Evolutionary conservation across 179 eudicot genomes (phyloP).

Genomic region (Pouteria campechiana): DNA sequence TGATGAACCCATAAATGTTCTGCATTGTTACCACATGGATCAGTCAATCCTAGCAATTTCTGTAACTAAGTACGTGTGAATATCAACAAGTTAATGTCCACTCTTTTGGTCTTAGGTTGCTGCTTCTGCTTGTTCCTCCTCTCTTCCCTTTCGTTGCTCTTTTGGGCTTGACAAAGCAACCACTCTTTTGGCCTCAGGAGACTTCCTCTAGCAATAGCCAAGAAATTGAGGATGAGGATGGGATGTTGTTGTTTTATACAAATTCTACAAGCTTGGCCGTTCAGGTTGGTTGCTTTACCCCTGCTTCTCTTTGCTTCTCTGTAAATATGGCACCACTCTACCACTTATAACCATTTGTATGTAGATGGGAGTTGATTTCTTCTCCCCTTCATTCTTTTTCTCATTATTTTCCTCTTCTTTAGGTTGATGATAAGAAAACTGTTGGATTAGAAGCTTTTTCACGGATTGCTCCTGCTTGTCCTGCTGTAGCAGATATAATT

Average conservation of each 20-base stretch:
- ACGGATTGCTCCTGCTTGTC: constrained; percentile 74
- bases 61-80: too few relatives aligned
- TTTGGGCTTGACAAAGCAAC: neutral
- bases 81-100: too few relatives aligned
- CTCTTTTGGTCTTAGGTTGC: too few relatives aligned
- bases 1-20: too few relatives aligned
- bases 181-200: constrained; percentile 24
- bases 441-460: constrained; percentile 76
- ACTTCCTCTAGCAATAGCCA: constrained; percentile 21
- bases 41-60: too few relatives aligned
- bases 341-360: too few relatives aligned
- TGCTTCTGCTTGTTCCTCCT: too few relatives aligned
- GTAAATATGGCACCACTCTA: neutral
- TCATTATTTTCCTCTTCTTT: neutral
- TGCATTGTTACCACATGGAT: too few relatives aligned
- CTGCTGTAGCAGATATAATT: constrained; percentile 58
- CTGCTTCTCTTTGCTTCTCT: constrained; percentile 8
- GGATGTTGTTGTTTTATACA: constrained; percentile 68
- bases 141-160: too few relatives aligned
- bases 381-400: neutral
- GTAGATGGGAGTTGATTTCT: too few relatives aligned
- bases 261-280: constrained; percentile 60
- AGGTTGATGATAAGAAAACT: constrained; percentile 72
- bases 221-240: constrained; percentile 56
- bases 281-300: too few relatives aligned